Evolutionary conservation across 2,329 filamentous ascomycete species (phyloP).

Genomic region (Pyrenochaeta sp.): DNA sequence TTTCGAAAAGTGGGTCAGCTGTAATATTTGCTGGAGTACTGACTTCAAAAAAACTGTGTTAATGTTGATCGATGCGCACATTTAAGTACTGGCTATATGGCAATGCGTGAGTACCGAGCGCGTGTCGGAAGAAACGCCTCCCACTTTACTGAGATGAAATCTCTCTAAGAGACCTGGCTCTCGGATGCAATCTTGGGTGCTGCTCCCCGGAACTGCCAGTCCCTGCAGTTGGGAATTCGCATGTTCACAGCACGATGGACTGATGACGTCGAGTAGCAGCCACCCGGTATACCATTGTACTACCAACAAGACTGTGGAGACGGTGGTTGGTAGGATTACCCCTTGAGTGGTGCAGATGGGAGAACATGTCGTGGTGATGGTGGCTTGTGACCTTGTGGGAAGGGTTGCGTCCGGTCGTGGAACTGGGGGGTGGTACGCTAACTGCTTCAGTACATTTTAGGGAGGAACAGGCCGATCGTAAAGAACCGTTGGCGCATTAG

Average conservation of each 20-base stretch:
- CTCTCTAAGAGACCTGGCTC: conserved; percentile 2
- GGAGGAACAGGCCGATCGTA: conserved; percentile 9
- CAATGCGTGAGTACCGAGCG: neutral
- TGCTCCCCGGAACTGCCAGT: neutral
- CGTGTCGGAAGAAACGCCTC: conserved; percentile 1
- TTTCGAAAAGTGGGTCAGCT: neutral
- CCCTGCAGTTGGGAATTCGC: too few species aligned
- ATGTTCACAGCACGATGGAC: too few species aligned
- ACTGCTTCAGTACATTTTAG: conserved; percentile 4
- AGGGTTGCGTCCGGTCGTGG: too few species aligned
- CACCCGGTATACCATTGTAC: conserved; percentile 8
- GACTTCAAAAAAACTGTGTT: neutral
- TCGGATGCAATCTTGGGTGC: neutral
- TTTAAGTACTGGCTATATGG: conserved; percentile 4
- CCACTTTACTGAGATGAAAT: conserved; percentile 2
- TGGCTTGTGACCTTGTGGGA: conserved; percentile 30
- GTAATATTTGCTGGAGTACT: neutral
- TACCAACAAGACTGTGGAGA: conserved; percentile 4
- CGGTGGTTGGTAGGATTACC: conserved; percentile 18
- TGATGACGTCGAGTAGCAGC: conserved; percentile 13
- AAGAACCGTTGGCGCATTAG: neutral
- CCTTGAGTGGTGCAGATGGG: conserved; percentile 12
- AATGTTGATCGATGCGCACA: conserved; percentile 3
- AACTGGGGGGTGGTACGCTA: conserved; percentile 10
- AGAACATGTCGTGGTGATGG: conserved; percentile 10